A percentile compares a stretch with the other conserved stretches of the same genome.
phyloP scores from a whole-genome alignment of 139 green algal species.

The Coelastrella sp. region DNA sequence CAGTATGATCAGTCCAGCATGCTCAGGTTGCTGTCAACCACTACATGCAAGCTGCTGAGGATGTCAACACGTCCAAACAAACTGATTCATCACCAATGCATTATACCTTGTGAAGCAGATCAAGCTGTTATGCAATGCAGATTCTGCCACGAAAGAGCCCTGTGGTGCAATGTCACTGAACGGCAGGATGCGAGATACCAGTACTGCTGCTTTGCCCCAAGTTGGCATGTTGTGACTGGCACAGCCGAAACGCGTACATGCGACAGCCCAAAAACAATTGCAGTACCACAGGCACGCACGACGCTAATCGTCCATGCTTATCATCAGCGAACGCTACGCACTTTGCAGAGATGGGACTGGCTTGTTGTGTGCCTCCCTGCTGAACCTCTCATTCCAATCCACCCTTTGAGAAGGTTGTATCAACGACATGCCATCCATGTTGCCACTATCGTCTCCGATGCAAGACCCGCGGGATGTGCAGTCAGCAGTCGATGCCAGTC shows the following conservation, averaged over 20 bases:
- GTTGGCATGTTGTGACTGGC: neutral
- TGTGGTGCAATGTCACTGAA: neutral
- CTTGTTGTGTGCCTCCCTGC: neutral
- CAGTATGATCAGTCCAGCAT: too few relatives aligned
- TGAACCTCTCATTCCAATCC: conserved; percentile 32
- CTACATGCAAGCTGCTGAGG: neutral
- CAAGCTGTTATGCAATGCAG: neutral
- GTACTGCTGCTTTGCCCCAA: neutral
- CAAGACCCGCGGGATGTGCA: too few relatives aligned
- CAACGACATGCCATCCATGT: neutral
- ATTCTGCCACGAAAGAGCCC: too few relatives aligned
- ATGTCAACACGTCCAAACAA: neutral
- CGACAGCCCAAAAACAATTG: neutral
- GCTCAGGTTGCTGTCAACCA: neutral
- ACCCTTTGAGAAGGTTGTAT: neutral
- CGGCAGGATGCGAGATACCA: neutral
- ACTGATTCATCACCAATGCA: neutral
- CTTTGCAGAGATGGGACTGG: conserved; percentile 19
- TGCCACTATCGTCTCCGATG: too few relatives aligned
- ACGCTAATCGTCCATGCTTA: neutral
- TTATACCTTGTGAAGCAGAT: neutral
- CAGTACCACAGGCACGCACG: neutral
- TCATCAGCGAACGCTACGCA: too few relatives aligned
- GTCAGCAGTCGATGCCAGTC: too few relatives aligned
- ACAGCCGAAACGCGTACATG: neutral